phyloP scores from a whole-genome alignment of 805 yeast genomes.

The Debaryomyces prosopidis region DNA sequence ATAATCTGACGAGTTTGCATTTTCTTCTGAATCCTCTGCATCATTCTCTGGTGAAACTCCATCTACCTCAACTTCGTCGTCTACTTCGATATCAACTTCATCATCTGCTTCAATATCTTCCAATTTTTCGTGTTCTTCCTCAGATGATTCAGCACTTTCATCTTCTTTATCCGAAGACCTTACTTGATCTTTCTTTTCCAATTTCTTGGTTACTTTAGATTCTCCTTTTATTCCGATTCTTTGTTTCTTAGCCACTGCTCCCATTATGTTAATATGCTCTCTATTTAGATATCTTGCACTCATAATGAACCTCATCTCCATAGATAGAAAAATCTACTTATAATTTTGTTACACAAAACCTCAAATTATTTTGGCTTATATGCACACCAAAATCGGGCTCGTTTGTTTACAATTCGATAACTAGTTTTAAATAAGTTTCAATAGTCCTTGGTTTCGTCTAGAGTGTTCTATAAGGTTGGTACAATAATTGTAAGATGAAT shows the following conservation, averaged over 20 bases:
- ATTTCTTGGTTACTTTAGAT: neutral
- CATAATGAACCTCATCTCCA: neutral
- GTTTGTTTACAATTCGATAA: neutral
- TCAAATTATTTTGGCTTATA: neutral
- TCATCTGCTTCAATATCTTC: conserved; percentile 13
- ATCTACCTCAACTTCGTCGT: conserved; percentile 29
- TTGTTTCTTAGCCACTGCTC: conserved; percentile 22
- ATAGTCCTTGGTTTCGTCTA: neutral
- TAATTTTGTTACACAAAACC: neutral
- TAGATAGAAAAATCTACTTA: neutral
- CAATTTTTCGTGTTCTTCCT: conserved; percentile 13
- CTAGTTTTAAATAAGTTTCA: neutral
- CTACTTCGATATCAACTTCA: conserved; percentile 19
- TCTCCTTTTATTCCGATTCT: conserved; percentile 12
- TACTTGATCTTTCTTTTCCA: conserved; percentile 4
- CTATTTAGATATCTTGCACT: neutral
- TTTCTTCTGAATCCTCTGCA: conserved; percentile 12
- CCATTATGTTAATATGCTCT: conserved; percentile 12
- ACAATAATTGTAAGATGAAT: neutral
- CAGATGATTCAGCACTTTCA: conserved; percentile 25
- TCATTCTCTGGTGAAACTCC: conserved; percentile 13
- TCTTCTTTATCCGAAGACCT: conserved; percentile 15
- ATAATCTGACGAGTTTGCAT: conserved; percentile 11
- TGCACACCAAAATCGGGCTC: neutral
- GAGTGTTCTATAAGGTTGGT: too few species aligned